Conservation (phyloP, 495 filamentous ascomycete species). For the Pyrenopolyporus hunteri region DNA sequence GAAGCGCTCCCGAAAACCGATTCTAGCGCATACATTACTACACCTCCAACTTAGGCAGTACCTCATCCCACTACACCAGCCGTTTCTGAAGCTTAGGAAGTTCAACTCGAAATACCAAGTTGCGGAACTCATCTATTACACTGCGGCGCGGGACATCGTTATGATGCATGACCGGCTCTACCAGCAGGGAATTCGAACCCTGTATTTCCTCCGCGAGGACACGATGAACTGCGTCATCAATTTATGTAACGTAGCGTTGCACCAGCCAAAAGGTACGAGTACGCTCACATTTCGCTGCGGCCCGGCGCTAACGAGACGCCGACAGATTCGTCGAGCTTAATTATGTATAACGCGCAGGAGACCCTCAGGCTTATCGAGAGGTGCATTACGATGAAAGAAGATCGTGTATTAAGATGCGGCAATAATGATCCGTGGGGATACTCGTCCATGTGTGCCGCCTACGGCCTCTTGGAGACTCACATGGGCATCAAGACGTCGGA, state of each 20-base stretch:
- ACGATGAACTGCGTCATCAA: slow-evolving; percentile 42
- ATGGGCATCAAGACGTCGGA: slow-evolving; percentile 41
- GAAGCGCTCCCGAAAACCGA: slow-evolving; percentile 32
- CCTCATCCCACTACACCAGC: slow-evolving; percentile 43
- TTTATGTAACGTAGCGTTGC: slow-evolving; percentile 54
- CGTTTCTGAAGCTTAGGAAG: slow-evolving; percentile 41
- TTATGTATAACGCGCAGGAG: slow-evolving; percentile 40
- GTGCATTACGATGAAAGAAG: slow-evolving; percentile 44
- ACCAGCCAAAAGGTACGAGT: slow-evolving; percentile 53
- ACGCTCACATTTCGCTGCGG: neutral
- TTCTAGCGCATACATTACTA: slow-evolving; percentile 41
- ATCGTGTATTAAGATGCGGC: slow-evolving; percentile 42
- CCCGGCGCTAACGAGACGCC: slow-evolving; percentile 11
- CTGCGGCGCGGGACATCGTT: slow-evolving; percentile 43
- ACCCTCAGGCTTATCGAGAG: slow-evolving; percentile 43
- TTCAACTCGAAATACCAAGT: slow-evolving; percentile 38
- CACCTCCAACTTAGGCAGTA: slow-evolving; percentile 46
- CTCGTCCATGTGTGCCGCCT: slow-evolving; percentile 44
- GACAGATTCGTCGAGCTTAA: slow-evolving; percentile 38
- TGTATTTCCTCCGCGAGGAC: slow-evolving; percentile 45
- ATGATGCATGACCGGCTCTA: slow-evolving; percentile 42
- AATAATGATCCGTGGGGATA: slow-evolving; percentile 46
- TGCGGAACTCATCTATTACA: slow-evolving; percentile 45
- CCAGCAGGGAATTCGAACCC: slow-evolving; percentile 40
- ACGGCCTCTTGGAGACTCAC: slow-evolving; percentile 44